A percentile compares a stretch with the other conserved stretches of the same genome.
phyloP scores from a whole-genome alignment of 441 rosid genomes.

The Melastoma candidum region DNA sequence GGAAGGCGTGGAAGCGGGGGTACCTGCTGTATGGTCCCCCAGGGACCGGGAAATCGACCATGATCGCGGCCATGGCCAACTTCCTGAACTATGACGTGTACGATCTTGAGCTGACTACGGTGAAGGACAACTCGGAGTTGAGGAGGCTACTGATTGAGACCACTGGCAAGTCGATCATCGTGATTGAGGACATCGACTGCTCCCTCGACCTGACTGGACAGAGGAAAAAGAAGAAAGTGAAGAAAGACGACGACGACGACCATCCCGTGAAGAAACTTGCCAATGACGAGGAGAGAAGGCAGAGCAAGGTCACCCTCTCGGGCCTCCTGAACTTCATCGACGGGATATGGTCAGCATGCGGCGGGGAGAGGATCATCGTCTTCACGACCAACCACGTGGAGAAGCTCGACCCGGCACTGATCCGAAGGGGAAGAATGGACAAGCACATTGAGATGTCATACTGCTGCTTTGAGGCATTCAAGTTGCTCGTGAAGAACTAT shows the following conservation, averaged over 20 bases:
- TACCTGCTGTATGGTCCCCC: slow-evolving; percentile 10
- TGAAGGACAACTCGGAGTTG: slow-evolving; percentile 15
- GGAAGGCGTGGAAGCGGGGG: slow-evolving; percentile 14
- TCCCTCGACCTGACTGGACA: too few relatives aligned
- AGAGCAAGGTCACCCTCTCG: not conserved
- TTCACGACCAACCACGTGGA: slow-evolving; percentile 4
- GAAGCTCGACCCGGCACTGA: not conserved
- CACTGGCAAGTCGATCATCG: slow-evolving; percentile 10
- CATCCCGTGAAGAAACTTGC: slow-evolving; percentile 5
- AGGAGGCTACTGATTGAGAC: slow-evolving; percentile 16
- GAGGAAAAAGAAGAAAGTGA: slow-evolving; percentile 1
- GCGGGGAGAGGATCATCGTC: slow-evolving; percentile 4
- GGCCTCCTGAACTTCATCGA: too few relatives aligned
- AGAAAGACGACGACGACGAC: slow-evolving; percentile 1
- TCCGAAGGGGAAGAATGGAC: too few relatives aligned
- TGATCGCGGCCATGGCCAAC: slow-evolving; percentile 15
- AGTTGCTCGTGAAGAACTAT: too few relatives aligned
- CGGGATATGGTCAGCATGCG: slow-evolving; percentile 7
- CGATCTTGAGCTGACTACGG: slow-evolving; percentile 14
- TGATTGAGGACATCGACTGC: too few relatives aligned
- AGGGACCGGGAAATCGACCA: slow-evolving; percentile 8
- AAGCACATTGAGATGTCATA: too few relatives aligned
- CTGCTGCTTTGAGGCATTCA: too few relatives aligned
- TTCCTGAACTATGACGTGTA: not conserved
- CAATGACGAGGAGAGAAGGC: not conserved